phyloP scores from a whole-genome alignment of 371 early-diverging fungal species.

The Batrachochytrium dendrobatidis region DNA sequence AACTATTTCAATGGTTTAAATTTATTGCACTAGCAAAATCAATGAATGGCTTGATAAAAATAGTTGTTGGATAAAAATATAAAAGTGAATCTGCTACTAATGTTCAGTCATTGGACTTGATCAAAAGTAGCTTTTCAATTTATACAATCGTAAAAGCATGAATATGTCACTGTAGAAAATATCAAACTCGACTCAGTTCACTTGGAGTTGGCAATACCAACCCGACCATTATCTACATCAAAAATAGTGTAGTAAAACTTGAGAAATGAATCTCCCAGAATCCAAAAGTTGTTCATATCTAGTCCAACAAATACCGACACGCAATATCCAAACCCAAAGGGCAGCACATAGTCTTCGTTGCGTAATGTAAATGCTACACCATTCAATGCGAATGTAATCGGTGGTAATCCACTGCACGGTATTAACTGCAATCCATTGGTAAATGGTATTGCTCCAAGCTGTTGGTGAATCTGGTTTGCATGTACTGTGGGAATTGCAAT shows the following conservation, averaged over 20 bases:
- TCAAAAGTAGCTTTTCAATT: too few species aligned
- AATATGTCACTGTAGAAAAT: too few species aligned
- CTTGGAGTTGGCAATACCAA: neutral
- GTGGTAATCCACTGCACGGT: neutral
- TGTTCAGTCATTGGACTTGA: too few species aligned
- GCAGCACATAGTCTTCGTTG: neutral
- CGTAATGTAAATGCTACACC: neutral
- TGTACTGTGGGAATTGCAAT: neutral
- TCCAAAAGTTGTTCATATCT: neutral
- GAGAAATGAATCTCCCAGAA: neutral
- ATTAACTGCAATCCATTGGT: neutral
- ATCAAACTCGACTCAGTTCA: too few species aligned
- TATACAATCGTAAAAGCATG: too few species aligned
- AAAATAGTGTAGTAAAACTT: neutral
- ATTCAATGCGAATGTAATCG: neutral
- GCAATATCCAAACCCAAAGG: constrained; percentile 1
- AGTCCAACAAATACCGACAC: neutral
- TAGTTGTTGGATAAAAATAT: too few species aligned
- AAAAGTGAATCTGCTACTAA: too few species aligned
- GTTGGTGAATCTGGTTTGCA: neutral
- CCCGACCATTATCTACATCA: neutral
- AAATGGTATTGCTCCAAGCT: neutral
- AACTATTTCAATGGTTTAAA: too few species aligned
- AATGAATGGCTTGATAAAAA: too few species aligned
- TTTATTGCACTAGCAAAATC: too few species aligned